Base-by-base conservation (phyloP, 305 asterid genomes). In the Nicotiana rustica region DNA sequence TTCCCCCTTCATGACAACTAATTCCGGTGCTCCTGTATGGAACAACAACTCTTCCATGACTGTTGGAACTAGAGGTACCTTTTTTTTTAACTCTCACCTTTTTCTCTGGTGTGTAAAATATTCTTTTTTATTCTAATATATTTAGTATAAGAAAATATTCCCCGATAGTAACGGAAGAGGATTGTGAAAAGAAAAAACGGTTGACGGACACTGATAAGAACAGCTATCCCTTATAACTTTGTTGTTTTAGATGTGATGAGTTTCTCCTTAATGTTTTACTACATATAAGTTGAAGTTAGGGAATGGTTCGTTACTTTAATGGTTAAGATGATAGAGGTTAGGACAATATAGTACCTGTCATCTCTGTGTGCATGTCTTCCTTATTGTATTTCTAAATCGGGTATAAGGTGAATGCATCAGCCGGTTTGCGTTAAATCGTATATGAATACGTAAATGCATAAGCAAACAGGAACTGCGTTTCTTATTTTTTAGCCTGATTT, bases 21-120 rank as follows among this genome's bases (percentile, higher is more conserved):
- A 92, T 80, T 87, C 92, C 19, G 96, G 96, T 66, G 90, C 92
- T 82, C 96, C 96, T 14, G 96, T 92, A 35, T 90, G 91, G 91
- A 87, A 91, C 86, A 90, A 91, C 57, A 84, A 90, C 86, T 87
- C 89, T 86, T 88, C 92, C 5, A 64, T 91, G 92, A 91, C 93
- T 13, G 90, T 89, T 10, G 95, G 95, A 70, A 69, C 73, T 29
- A 78, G 95, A 90, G 93, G 93, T 90, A 3, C 35, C 0, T 10
- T 25, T 8, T 7, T 73, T 49, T 3, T 2, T 36, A 1, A 10
- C 15, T 47, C 29, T 14, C 10, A 75, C 35, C 61, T 12, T 75
- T 75, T 14, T 2, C 14, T 25, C 1, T 75, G 21, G 44, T 70
- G 29, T 35, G 57, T 44, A 38, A 17, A 13, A 65, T 21, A 25